Percentiles rank a stretch among this genome's conserved stretches.
These are phyloP conservation scores for Zea luxurians DNA, from an alignment of 176 grass and related monocot species.

Conservation along the genomic window DNA sequence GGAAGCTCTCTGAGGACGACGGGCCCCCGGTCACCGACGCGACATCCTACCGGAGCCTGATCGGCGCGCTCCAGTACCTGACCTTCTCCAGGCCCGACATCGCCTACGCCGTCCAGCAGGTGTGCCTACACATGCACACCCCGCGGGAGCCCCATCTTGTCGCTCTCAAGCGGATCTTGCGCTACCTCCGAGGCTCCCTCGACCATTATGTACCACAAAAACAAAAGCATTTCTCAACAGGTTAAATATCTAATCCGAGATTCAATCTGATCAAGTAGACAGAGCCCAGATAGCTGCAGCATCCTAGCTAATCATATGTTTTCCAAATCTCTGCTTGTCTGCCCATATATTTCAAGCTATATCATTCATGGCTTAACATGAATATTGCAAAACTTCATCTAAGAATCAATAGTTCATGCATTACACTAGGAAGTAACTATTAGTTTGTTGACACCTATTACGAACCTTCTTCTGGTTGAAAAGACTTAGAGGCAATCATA, in stretches of 20 bases:
- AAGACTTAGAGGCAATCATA: conserved; percentile 23
- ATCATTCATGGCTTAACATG: conserved; percentile 19
- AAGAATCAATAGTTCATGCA: conserved; percentile 20
- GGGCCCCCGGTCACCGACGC: too few relatives aligned
- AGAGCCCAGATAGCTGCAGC: background rate
- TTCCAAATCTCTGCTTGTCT: background rate
- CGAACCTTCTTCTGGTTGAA: conserved; percentile 60
- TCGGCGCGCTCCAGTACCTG: too few relatives aligned
- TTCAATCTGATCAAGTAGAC: background rate
- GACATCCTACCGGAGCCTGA: too few relatives aligned
- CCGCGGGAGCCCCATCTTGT: too few relatives aligned
- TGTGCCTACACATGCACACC: too few relatives aligned
- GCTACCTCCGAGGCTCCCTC: too few relatives aligned
- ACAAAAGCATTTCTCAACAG: background rate
- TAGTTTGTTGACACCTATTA: conserved; percentile 11
- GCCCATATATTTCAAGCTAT: background rate
- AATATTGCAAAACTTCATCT: background rate
- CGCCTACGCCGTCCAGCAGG: too few relatives aligned
- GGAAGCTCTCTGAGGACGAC: too few relatives aligned
- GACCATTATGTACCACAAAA: conserved; percentile 3
- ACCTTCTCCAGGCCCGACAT: too few relatives aligned
- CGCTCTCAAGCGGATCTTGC: too few relatives aligned
- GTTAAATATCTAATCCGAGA: conserved; percentile 6
- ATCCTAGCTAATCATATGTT: background rate
- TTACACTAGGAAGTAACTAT: conserved; percentile 3